A percentile compares a stretch with the other conserved stretches of the same genome.
Conservation (phyloP, 768 basidiomycete genomes). For the Lactarius pseudohatsudake region DNA sequence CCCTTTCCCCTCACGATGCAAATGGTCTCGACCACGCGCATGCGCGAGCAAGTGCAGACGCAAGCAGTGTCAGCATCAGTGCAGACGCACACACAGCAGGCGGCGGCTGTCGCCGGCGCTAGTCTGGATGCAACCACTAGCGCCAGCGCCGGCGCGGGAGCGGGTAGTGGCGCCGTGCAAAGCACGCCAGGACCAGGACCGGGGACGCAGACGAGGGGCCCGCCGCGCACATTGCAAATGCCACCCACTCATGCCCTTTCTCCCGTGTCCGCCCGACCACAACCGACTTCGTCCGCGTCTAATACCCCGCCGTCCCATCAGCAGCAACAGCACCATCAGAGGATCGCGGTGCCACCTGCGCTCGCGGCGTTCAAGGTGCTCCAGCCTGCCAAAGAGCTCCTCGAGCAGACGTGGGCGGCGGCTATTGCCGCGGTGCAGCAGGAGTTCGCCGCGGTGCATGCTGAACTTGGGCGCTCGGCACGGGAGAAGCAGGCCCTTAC, state of each 20-base stretch:
- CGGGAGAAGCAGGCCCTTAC: slow-evolving; percentile 14
- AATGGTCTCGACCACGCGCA: background rate
- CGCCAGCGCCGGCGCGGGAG: too few species aligned
- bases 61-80: background rate
- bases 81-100: background rate
- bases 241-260: background rate
- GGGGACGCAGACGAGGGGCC: slow-evolving; percentile 5
- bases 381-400: slow-evolving; percentile 23
- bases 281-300: background rate
- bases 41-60: slow-evolving; percentile 1
- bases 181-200: background rate
- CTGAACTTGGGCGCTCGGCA: background rate
- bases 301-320: background rate
- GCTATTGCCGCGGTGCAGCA: slow-evolving; percentile 17
- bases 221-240: background rate
- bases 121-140: background rate
- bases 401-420: slow-evolving; percentile 26
- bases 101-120: background rate
- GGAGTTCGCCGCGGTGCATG: slow-evolving; percentile 11
- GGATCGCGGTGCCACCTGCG: background rate
- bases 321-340: background rate
- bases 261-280: background rate
- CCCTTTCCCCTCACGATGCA: background rate
- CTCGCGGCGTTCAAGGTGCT: slow-evolving; percentile 23
- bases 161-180: too few species aligned